Evolutionary conservation across 2,329 filamentous ascomycete genomes (phyloP), one percentile per base, ranked within the genome.

Genomic region (Trichoderma sp.): DNA sequence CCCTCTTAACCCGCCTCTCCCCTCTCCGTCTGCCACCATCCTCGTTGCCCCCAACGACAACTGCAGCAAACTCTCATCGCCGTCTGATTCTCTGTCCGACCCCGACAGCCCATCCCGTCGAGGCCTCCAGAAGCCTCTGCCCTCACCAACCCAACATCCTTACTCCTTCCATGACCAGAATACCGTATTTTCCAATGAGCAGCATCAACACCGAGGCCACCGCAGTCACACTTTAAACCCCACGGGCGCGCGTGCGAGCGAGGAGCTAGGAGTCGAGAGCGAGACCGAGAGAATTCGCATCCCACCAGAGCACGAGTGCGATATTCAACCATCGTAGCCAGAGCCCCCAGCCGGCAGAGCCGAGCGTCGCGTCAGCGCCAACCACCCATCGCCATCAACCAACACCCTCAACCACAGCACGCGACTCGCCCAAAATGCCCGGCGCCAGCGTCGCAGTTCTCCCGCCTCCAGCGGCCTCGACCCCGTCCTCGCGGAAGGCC

Each of bases 401-500:
- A 56, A 54, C 68, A 64, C 68, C 67, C 58, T 59, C 66, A 66
- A 70, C 54, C 54, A 54, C 68, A 71, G 76, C 71, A 72, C 75
- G 73, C 76, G 74, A 80, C 75, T 75, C 74, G 75, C 77, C 81
- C 81, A 84, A 83, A 73, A 92, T 92, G 90, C 89, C 90, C 78
- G 89, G 87, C 83, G 87, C 89, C 79, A 87, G 82, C 79, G 87
- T 90, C 81, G 88, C 89, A 75, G 84, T 87, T 74, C 83, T 86
- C 74, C 82, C 89, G 74, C 83, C 90, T 77, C 80, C 87, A 74
- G 86, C 87, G 77, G 83, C 88, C 77, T 87, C 92, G 77, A 87
- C 89, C 77, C 86, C 91, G 78, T 87, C 87, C 74, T 86, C 90
- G 76, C 89, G 92, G 81, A 97, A 96, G 82, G 81, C 90, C 73